phyloP scores from a whole-genome alignment of 768 basidiomycete species.

The Macrolepiota albuminosa region DNA sequence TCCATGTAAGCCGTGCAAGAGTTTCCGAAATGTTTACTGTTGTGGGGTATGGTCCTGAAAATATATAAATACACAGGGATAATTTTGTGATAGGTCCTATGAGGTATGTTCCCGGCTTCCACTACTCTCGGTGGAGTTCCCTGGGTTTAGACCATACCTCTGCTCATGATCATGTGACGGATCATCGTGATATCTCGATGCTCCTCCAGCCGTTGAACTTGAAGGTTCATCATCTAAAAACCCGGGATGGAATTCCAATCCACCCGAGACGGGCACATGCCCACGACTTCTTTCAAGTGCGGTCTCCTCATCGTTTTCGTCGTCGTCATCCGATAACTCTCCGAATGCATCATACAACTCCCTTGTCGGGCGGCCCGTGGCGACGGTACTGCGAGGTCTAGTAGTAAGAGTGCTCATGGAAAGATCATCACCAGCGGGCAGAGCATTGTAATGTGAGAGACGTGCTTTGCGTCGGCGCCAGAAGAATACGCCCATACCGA shows the following conservation, averaged over 20 bases:
- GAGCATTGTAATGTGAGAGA: conserved; percentile 48
- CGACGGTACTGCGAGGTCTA: conserved; percentile 21
- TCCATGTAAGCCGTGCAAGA: background rate
- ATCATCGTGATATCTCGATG: conserved; percentile 50
- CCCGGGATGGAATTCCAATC: conserved; percentile 66
- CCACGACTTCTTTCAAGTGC: conserved; percentile 44
- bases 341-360: conserved; percentile 98
- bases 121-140: conserved; percentile 45
- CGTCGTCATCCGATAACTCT: conserved; percentile 79
- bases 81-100: conserved; percentile 3
- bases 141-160: conserved; percentile 14
- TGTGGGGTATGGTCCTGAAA: conserved; percentile 1
- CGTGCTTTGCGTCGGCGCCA: conserved; percentile 56
- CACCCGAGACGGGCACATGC: conserved; percentile 28
- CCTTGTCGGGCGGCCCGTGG: conserved; percentile 52
- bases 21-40: background rate
- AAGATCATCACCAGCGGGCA: conserved; percentile 64
- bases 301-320: conserved; percentile 71
- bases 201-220: conserved; percentile 23
- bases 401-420: conserved; percentile 69
- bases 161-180: conserved; percentile 28
- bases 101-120: conserved; percentile 76
- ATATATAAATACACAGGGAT: background rate
- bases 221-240: conserved; percentile 70
- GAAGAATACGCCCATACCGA: conserved; percentile 71